phyloP scores from a whole-genome alignment of 2,329 filamentous ascomycete genomes.

The Tolypocladium amazonense region DNA sequence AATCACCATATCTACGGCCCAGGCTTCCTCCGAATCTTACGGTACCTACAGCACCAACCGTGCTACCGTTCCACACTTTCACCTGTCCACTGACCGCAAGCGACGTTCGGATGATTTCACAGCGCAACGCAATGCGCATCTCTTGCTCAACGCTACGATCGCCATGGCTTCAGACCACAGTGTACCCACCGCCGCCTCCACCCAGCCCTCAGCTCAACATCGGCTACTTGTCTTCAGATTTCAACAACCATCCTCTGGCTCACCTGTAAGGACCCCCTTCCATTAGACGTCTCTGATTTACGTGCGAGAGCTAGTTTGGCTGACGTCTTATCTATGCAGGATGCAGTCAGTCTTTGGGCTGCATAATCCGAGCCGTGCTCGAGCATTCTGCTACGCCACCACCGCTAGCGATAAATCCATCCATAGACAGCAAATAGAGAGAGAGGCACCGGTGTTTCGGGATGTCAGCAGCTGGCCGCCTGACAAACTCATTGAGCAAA shows the following conservation, averaged over 20 bases:
- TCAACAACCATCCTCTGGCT: conserved; percentile 95
- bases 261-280: conserved; percentile 53
- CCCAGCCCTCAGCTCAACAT: conserved; percentile 78
- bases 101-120: conserved; percentile 87
- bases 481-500: conserved; percentile 75
- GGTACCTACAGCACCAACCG: conserved; percentile 81
- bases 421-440: conserved; percentile 87
- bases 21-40: conserved; percentile 62
- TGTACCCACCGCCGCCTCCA: conserved; percentile 77
- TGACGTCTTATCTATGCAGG: conserved; percentile 20
- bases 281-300: not conserved
- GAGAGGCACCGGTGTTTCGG: conserved; percentile 80
- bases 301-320: not conserved
- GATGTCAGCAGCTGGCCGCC: conserved; percentile 82
- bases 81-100: conserved; percentile 87
- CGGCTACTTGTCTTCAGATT: conserved; percentile 95
- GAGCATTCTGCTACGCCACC: conserved; percentile 91
- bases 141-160: conserved; percentile 80
- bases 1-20: conserved; percentile 55
- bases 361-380: conserved; percentile 62
- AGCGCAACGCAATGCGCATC: conserved; percentile 86
- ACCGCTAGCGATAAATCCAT: conserved; percentile 81
- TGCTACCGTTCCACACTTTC: conserved; percentile 95
- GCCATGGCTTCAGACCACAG: conserved; percentile 71
- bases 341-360: conserved; percentile 99